A percentile compares a stretch with the other conserved stretches of the same genome.
These are phyloP conservation scores for Botryotinia calthae DNA, from an alignment of 2,329 filamentous ascomycete species.

Conservation along the genomic window DNA sequence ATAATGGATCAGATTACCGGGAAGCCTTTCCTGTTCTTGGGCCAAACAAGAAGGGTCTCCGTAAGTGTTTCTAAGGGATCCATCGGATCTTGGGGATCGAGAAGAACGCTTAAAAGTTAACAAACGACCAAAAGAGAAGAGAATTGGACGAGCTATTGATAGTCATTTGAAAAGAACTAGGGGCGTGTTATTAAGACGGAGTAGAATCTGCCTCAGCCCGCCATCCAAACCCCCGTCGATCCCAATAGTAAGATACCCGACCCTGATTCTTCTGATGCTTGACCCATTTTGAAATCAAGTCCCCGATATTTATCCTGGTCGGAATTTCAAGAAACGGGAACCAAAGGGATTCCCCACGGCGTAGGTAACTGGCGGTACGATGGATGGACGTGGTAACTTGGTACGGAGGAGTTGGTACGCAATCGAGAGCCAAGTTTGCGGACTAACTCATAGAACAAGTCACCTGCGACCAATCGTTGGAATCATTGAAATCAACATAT, in stretches of 20 bases:
- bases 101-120: background rate
- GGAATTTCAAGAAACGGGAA: background rate
- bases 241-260: slow-evolving; percentile 2
- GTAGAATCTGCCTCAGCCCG: background rate
- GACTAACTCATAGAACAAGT: background rate
- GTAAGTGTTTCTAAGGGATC: background rate
- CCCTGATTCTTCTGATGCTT: background rate
- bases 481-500: background rate
- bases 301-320: background rate
- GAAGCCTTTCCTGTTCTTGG: background rate
- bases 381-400: background rate
- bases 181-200: background rate
- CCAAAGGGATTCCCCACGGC: background rate
- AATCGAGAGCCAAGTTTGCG: background rate
- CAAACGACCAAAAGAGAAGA: background rate
- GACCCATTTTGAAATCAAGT: background rate
- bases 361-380: background rate
- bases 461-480: background rate
- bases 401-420: background rate
- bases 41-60: background rate
- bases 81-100: background rate
- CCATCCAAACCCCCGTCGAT: background rate
- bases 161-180: background rate
- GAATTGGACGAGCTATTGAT: background rate
- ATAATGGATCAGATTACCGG: background rate